phyloP scores from a whole-genome alignment of 306 rosid species.

The Luffa aegyptiaca region DNA sequence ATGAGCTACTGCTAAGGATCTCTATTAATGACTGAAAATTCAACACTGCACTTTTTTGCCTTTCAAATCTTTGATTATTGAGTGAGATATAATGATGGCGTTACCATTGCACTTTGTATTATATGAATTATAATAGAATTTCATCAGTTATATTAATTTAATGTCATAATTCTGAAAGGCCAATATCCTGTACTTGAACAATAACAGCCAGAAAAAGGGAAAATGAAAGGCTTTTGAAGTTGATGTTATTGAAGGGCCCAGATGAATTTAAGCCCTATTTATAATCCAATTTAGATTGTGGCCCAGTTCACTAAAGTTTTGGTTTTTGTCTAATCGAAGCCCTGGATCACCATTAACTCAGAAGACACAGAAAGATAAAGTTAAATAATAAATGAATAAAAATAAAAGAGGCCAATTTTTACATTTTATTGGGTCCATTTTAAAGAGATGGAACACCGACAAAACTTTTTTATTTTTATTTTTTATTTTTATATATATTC shows the following conservation, averaged over 20 bases:
- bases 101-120: not conserved
- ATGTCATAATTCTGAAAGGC: not conserved
- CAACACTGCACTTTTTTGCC: not conserved
- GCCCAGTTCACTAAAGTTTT: not conserved
- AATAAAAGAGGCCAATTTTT: not conserved
- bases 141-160: not conserved
- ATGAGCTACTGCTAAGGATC: not conserved
- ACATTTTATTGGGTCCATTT: not conserved
- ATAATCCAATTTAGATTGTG: not conserved
- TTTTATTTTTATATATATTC: not conserved
- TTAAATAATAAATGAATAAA: not conserved
- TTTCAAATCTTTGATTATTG: not conserved
- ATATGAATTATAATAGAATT: not conserved
- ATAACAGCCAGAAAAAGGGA: not conserved
- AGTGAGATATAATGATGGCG: not conserved
- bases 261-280: not conserved
- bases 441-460: not conserved
- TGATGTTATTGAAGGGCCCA: constrained; percentile 2
- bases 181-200: not conserved
- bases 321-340: constrained; percentile 1
- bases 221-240: not conserved
- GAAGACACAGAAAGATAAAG: not conserved
- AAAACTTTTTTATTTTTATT: not conserved
- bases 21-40: not conserved
- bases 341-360: not conserved